Evolutionary conservation across 257 asterid genomes (phyloP).

Genomic region (Rubia yunnanensis): DNA sequence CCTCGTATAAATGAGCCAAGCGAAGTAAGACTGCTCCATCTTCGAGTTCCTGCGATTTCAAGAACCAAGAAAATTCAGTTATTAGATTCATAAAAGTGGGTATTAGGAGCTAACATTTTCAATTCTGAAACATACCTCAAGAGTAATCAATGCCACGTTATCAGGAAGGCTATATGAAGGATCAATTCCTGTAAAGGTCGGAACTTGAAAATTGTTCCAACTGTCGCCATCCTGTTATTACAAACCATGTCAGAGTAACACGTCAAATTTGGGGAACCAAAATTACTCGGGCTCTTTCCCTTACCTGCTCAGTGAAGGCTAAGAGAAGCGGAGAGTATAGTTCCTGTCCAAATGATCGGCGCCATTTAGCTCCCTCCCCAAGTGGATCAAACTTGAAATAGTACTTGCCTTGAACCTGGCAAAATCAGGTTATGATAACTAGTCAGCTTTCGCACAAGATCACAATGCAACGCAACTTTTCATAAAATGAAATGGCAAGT

Average conservation of each 20-base stretch:
- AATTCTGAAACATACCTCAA: slow-evolving; percentile 47
- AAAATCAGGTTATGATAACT: neutral
- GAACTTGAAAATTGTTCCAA: slow-evolving; percentile 41
- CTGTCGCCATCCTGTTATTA: slow-evolving; percentile 45
- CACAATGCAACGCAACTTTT: neutral
- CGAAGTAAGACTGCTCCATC: slow-evolving; percentile 64
- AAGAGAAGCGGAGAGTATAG: slow-evolving; percentile 88
- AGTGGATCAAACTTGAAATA: slow-evolving; percentile 64
- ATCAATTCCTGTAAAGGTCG: slow-evolving; percentile 69
- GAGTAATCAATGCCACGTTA: slow-evolving; percentile 76
- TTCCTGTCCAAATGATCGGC: slow-evolving; percentile 87
- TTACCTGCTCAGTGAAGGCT: slow-evolving; percentile 83
- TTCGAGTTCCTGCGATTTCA: slow-evolving; percentile 61
- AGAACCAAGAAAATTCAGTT: neutral
- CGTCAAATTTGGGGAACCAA: neutral
- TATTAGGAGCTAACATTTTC: neutral
- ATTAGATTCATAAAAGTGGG: neutral
- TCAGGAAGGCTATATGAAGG: slow-evolving; percentile 79
- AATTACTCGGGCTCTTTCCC: slow-evolving; percentile 3
- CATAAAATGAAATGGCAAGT: neutral
- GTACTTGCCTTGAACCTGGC: slow-evolving; percentile 78
- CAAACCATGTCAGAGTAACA: slow-evolving; percentile 10
- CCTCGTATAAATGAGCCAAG: too few species aligned
- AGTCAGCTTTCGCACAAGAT: neutral
- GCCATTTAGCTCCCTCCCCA: slow-evolving; percentile 97